Conservation (phyloP, 306 rosid genomes). For the Fagus crenata region DNA sequence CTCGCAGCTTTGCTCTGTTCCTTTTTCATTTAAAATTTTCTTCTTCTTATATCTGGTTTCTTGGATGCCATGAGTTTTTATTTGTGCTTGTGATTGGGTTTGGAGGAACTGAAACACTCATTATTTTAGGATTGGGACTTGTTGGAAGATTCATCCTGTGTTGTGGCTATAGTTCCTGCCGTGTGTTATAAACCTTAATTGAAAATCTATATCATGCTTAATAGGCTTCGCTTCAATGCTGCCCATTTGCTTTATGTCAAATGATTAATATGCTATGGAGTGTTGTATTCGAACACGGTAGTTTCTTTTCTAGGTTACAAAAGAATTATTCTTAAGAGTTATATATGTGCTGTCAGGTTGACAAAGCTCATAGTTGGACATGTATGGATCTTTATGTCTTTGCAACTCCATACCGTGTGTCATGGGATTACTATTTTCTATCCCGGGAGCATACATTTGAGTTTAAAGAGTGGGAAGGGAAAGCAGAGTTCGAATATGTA, state of each 20-base stretch:
- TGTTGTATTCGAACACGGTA: not conserved
- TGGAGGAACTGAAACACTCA: not conserved
- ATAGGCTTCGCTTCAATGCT: not conserved
- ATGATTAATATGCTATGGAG: not conserved
- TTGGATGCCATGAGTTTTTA: not conserved
- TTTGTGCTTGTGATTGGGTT: slow-evolving; percentile 11
- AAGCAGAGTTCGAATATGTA: slow-evolving; percentile 85
- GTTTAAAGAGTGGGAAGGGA: slow-evolving; percentile 77
- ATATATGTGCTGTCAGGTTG: slow-evolving; percentile 53
- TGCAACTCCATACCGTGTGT: slow-evolving; percentile 91
- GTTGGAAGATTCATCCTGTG: not conserved
- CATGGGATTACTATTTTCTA: slow-evolving; percentile 93
- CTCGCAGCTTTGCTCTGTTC: slow-evolving; percentile 3
- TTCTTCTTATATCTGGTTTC: slow-evolving; percentile 6
- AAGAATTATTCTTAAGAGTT: slow-evolving; percentile 1
- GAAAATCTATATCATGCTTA: not conserved
- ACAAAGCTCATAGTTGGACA: slow-evolving; percentile 87
- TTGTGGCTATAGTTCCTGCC: not conserved
- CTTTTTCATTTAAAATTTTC: slow-evolving; percentile 16
- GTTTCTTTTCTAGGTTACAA: not conserved
- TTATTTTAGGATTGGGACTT: not conserved
- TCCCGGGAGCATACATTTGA: slow-evolving; percentile 93
- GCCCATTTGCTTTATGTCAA: not conserved
- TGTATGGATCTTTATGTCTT: slow-evolving; percentile 89
- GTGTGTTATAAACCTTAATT: not conserved